Evolutionary conservation across 2,329 filamentous ascomycete genomes (phyloP).

Genomic region (Pyrenochaeta sp.): DNA sequence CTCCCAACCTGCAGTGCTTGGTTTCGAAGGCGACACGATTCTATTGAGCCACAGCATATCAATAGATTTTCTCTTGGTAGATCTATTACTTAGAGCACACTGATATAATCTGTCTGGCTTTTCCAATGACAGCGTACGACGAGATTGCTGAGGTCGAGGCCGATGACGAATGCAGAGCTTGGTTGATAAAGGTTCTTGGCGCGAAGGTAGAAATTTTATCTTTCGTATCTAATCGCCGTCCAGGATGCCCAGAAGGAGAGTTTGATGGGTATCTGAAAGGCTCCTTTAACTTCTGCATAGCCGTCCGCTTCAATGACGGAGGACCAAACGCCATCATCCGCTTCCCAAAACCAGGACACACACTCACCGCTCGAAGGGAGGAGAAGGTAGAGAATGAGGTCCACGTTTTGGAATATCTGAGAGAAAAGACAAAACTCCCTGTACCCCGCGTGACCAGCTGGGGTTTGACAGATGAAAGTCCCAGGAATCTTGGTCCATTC

Average conservation of each 20-base stretch:
- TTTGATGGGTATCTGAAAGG: constrained; percentile 17
- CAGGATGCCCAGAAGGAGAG: constrained; percentile 16
- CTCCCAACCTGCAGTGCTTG: constrained; percentile 2
- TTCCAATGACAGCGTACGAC: constrained; percentile 16
- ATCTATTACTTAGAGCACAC: neutral
- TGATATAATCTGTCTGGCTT: neutral
- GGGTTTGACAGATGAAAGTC: constrained; percentile 29
- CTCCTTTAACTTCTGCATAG: constrained; percentile 29
- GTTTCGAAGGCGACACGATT: constrained; percentile 2
- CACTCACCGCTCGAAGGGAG: constrained; percentile 18
- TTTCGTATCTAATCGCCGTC: constrained; percentile 14
- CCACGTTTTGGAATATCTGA: constrained; percentile 19
- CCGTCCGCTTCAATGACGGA: constrained; percentile 23
- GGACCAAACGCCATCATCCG: constrained; percentile 26
- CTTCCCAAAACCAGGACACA: constrained; percentile 30
- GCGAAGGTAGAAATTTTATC: constrained; percentile 15
- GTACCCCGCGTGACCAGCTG: constrained; percentile 23
- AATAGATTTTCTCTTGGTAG: neutral
- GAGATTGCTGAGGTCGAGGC: constrained; percentile 9
- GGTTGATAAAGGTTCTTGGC: constrained; percentile 11
- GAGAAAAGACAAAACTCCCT: constrained; percentile 25
- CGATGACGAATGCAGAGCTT: constrained; percentile 17
- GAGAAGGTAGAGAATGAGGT: constrained; percentile 30
- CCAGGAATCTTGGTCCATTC: constrained; percentile 32
- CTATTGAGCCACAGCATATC: constrained; percentile 1